phyloP scores from a whole-genome alignment of 257 asterid species.

The Jacaranda copaia region DNA sequence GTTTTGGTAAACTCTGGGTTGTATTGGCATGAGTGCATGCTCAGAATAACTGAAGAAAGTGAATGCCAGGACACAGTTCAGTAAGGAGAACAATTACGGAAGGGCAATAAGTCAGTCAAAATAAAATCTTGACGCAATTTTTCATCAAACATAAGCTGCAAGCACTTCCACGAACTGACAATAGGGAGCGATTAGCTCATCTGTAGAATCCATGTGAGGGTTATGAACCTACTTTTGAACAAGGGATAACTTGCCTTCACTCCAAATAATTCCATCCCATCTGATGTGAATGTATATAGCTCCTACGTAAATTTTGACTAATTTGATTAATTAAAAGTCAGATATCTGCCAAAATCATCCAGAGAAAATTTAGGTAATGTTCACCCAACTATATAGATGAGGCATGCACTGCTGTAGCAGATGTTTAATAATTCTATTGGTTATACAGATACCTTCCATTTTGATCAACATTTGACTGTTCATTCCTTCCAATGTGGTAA shows the following conservation, averaged over 20 bases:
- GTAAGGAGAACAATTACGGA: not conserved
- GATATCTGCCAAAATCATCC: not conserved
- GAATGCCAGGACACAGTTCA: not conserved
- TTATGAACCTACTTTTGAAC: not conserved
- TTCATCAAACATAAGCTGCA: not conserved
- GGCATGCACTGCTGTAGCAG: conserved; percentile 2
- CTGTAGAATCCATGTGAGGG: not conserved
- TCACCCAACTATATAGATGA: not conserved
- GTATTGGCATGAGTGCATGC: not conserved
- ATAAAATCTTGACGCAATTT: not conserved
- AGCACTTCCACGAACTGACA: not conserved
- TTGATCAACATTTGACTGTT: conserved; percentile 46
- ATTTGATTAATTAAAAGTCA: conserved; percentile 1
- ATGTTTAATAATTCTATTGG: not conserved
- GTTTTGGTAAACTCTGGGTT: too few species aligned
- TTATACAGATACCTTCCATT: conserved; percentile 54
- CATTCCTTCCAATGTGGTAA: conserved; percentile 49
- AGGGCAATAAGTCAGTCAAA: not conserved
- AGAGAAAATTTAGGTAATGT: conserved; percentile 10
- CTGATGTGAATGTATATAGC: not conserved
- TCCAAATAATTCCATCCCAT: not conserved
- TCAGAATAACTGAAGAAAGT: not conserved
- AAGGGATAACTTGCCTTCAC: conserved; percentile 8
- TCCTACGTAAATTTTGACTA: not conserved
- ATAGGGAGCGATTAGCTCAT: not conserved